Percentiles rank a stretch among this genome's conserved stretches.
These are phyloP conservation scores for Nannizziopsis barbatae DNA, from an alignment of 2,329 filamentous ascomycete species.

Conservation along the genomic window DNA sequence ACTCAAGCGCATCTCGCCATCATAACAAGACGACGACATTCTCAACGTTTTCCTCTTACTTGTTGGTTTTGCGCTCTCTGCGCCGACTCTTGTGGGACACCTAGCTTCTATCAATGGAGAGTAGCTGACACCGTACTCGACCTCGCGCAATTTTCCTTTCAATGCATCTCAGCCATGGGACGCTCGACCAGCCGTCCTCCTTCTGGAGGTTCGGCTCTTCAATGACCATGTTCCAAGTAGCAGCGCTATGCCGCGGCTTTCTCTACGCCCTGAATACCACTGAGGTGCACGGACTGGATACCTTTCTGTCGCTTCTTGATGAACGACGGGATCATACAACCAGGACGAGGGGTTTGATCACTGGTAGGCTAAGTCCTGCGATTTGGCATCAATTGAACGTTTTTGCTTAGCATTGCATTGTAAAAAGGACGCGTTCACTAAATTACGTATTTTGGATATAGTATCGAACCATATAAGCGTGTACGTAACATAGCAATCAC, in stretches of 20 bases:
- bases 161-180: conserved; percentile 32
- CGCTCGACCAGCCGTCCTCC: conserved; percentile 34
- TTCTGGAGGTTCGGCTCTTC: conserved; percentile 63
- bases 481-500: conserved; percentile 47
- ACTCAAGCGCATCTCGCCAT: too few relatives aligned
- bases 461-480: conserved; percentile 83
- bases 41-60: too few relatives aligned
- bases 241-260: conserved; percentile 60
- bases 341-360: conserved; percentile 68
- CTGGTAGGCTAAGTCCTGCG: conserved; percentile 45
- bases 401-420: neutral
- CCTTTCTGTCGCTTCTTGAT: conserved; percentile 66
- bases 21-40: too few relatives aligned
- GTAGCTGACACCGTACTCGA: conserved; percentile 18
- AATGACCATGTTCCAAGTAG: conserved; percentile 61
- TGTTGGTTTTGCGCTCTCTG: conserved; percentile 18
- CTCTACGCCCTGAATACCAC: conserved; percentile 62
- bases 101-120: conserved; percentile 13
- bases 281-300: conserved; percentile 64
- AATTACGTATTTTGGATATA: conserved; percentile 26
- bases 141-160: conserved; percentile 1
- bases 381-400: neutral
- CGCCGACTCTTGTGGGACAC: conserved; percentile 11
- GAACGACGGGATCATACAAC: conserved; percentile 54
- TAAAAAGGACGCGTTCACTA: conserved; percentile 11